These are phyloP conservation scores for Limnomonas spitsbergensis DNA, from an alignment of 139 green algal genomes.

Conservation along the genomic window DNA sequence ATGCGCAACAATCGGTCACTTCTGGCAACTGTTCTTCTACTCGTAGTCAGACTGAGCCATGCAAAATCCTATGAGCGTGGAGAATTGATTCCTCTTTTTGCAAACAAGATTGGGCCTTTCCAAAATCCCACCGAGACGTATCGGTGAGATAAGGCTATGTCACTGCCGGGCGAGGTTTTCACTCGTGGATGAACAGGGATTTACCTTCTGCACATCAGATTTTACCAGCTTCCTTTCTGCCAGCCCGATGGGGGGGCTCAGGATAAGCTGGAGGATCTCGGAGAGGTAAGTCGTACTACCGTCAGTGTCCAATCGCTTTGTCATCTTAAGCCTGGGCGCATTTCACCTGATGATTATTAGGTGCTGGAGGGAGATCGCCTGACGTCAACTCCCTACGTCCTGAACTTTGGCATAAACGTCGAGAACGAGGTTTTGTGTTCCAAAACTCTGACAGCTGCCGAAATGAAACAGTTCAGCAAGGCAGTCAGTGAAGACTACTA, in stretches of 20 bases:
- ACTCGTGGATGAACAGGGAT: too few relatives aligned
- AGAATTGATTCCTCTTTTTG: constrained; percentile 60
- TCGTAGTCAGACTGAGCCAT: too few relatives aligned
- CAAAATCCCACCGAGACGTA: constrained; percentile 64
- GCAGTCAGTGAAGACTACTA: constrained; percentile 93
- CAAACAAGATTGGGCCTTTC: constrained; percentile 77
- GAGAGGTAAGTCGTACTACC: constrained; percentile 74
- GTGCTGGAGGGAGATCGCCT: constrained; percentile 77
- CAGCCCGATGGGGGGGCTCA: constrained; percentile 67
- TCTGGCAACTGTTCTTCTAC: too few relatives aligned
- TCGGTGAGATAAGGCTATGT: constrained; percentile 13
- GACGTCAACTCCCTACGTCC: constrained; percentile 81
- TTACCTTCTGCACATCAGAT: too few relatives aligned
- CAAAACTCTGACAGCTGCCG: constrained; percentile 64
- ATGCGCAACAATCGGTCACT: too few relatives aligned
- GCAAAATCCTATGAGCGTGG: constrained; percentile 14
- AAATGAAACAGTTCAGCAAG: constrained; percentile 78
- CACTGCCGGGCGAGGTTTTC: too few relatives aligned
- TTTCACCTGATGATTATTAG: too few relatives aligned
- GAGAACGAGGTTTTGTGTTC: constrained; percentile 82
- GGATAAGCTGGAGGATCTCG: constrained; percentile 82
- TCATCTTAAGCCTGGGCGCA: too few relatives aligned
- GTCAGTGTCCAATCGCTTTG: too few relatives aligned
- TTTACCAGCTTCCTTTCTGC: constrained; percentile 76
- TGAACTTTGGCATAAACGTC: constrained; percentile 81